Conservation (phyloP, 805 yeast species). For the Myxozyma neotropica region DNA sequence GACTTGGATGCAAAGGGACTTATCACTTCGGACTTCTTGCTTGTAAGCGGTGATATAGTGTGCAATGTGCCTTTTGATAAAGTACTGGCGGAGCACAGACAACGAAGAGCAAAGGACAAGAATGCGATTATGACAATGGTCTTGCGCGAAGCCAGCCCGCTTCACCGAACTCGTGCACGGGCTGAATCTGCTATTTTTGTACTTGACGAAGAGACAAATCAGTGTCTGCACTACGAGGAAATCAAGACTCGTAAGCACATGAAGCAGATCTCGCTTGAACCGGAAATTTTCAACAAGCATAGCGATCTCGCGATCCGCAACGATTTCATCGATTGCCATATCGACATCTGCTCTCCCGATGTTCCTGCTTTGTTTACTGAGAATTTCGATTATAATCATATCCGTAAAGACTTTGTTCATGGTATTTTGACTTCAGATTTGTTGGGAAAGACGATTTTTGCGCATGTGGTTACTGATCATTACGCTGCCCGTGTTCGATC, state of each 20-base stretch:
- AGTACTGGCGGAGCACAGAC: conserved; percentile 72
- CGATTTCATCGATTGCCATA: conserved; percentile 93
- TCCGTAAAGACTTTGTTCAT: conserved; percentile 83
- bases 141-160: conserved; percentile 77
- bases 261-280: conserved; percentile 66
- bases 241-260: conserved; percentile 52
- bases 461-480: conserved; percentile 75
- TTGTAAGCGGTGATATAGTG: conserved; percentile 94
- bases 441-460: conserved; percentile 85
- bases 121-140: conserved; percentile 96
- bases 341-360: conserved; percentile 91
- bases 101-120: conserved; percentile 70
- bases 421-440: conserved; percentile 91
- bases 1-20: conserved; percentile 90
- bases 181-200: conserved; percentile 84
- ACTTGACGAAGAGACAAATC: conserved; percentile 68
- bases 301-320: conserved; percentile 81
- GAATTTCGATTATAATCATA: conserved; percentile 88
- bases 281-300: conserved; percentile 76
- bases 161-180: conserved; percentile 72
- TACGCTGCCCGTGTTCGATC: conserved; percentile 96
- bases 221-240: conserved; percentile 83
- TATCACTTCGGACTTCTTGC: conserved; percentile 83
- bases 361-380: conserved; percentile 96
- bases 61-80: conserved; percentile 81